phyloP scores from a whole-genome alignment of 805 yeast genomes.

The Candida maesae region DNA sequence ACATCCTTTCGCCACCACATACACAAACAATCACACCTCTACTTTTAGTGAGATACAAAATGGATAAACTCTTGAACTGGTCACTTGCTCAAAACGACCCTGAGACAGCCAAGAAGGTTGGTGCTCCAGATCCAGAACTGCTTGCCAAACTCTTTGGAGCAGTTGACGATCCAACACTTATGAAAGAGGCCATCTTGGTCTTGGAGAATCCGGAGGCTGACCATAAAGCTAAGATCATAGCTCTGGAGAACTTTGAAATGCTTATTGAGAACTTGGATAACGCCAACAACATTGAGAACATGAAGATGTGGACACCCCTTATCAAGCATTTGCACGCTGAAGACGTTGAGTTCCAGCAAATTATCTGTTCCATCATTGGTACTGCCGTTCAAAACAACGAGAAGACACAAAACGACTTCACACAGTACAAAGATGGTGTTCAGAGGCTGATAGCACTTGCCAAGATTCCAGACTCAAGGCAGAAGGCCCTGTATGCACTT shows the following conservation, averaged over 20 bases:
- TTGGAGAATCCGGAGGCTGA: slow-evolving; percentile 55
- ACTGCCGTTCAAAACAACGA: slow-evolving; percentile 92
- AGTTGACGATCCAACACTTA: slow-evolving; percentile 84
- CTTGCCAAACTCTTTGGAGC: slow-evolving; percentile 71
- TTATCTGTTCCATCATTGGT: slow-evolving; percentile 74
- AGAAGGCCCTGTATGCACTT: slow-evolving; percentile 75
- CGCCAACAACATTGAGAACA: slow-evolving; percentile 84
- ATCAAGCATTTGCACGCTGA: slow-evolving; percentile 48
- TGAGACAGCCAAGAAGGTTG: slow-evolving; percentile 58
- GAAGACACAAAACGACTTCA: slow-evolving; percentile 64
- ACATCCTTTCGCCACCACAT: background rate
- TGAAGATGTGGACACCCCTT: slow-evolving; percentile 76
- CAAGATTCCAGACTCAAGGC: slow-evolving; percentile 27
- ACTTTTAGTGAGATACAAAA: no score
- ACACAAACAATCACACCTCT: background rate
- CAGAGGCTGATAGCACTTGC: slow-evolving; percentile 43
- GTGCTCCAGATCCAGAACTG: slow-evolving; percentile 75
- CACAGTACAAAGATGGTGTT: slow-evolving; percentile 47
- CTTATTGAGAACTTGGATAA: slow-evolving; percentile 89
- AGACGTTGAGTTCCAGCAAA: slow-evolving; percentile 43
- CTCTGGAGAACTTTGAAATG: slow-evolving; percentile 91
- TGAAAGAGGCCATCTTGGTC: slow-evolving; percentile 71
- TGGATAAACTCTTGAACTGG: slow-evolving; percentile 94
- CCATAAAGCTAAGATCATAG: slow-evolving; percentile 61
- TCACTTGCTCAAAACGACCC: slow-evolving; percentile 80